Evolutionary conservation across 352 stramenopile species (phyloP).

Genomic region (Phytophthora tubulina): DNA sequence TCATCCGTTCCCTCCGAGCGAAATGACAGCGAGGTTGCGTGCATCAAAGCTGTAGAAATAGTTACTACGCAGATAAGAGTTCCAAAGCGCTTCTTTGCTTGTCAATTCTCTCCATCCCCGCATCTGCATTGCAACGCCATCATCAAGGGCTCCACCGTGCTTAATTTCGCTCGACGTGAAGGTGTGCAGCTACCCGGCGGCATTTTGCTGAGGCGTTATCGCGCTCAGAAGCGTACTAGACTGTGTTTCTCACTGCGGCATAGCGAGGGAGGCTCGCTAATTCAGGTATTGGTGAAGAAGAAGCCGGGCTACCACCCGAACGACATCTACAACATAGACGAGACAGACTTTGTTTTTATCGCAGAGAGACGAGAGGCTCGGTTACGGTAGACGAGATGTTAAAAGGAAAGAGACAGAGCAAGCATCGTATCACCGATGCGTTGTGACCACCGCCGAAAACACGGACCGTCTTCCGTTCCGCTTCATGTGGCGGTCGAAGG

Average conservation of each 20-base stretch:
- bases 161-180: not conserved
- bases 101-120: too few species aligned
- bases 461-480: slow-evolving; percentile 10
- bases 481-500: slow-evolving; percentile 20
- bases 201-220: slow-evolving; percentile 7
- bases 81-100: too few species aligned
- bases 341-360: slow-evolving; percentile 21
- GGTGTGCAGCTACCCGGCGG: slow-evolving; percentile 4
- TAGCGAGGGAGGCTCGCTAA: slow-evolving; percentile 11
- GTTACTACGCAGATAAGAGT: too few species aligned
- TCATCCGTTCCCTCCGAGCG: too few species aligned
- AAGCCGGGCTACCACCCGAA: not conserved
- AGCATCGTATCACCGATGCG: not conserved
- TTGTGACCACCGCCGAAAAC: slow-evolving; percentile 15
- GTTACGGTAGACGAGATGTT: too few species aligned
- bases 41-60: too few species aligned
- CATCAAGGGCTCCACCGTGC: slow-evolving; percentile 1
- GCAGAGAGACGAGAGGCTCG: slow-evolving; percentile 10
- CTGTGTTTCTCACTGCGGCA: not conserved
- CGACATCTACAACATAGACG: slow-evolving; percentile 23
- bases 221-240: slow-evolving; percentile 10
- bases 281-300: not conserved
- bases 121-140: not conserved
- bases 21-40: too few species aligned
- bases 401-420: not conserved